phyloP scores from a whole-genome alignment of 768 basidiomycete species.

The Coprinellus aureogranulatus region DNA sequence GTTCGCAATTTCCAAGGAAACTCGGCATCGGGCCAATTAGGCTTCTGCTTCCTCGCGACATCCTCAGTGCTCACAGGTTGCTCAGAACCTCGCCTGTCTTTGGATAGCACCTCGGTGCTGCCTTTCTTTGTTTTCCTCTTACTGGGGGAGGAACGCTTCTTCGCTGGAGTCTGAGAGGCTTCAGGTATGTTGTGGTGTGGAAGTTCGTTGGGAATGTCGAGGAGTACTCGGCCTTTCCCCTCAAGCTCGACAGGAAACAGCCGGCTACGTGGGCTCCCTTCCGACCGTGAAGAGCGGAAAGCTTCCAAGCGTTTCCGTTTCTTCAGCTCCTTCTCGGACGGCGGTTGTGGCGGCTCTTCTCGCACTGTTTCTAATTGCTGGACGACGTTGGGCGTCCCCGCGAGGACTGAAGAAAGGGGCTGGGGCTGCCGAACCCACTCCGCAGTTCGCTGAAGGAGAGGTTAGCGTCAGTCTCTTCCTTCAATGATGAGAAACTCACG shows the following conservation, averaged over 20 bases:
- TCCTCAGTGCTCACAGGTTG: slow-evolving; percentile 14
- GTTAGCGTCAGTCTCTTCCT: background rate
- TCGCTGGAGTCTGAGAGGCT: slow-evolving; percentile 17
- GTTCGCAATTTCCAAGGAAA: slow-evolving; percentile 74
- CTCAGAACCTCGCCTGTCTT: slow-evolving; percentile 30
- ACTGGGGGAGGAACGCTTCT: slow-evolving; percentile 41
- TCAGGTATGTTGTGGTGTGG: slow-evolving; percentile 23
- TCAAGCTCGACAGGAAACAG: slow-evolving; percentile 65
- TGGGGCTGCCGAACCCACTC: slow-evolving; percentile 62
- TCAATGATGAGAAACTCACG: slow-evolving; percentile 37
- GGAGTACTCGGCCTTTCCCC: slow-evolving; percentile 68
- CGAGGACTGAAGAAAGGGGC: slow-evolving; percentile 39
- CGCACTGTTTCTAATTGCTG: slow-evolving; percentile 38
- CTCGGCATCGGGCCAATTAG: slow-evolving; percentile 76
- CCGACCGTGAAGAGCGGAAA: slow-evolving; percentile 47
- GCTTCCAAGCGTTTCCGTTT: slow-evolving; percentile 70
- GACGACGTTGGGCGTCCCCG: slow-evolving; percentile 44
- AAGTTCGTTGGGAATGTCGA: slow-evolving; percentile 51
- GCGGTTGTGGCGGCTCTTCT: slow-evolving; percentile 26
- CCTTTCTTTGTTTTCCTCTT: slow-evolving; percentile 45
- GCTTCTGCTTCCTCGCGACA: slow-evolving; percentile 42
- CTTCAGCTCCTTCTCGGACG: slow-evolving; percentile 59
- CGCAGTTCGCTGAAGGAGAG: slow-evolving; percentile 44
- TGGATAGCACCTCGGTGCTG: slow-evolving; percentile 25
- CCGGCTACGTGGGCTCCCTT: slow-evolving; percentile 31